Base-by-base conservation (phyloP, 305 asterid species). In the Stenogyne calaminthoides region DNA sequence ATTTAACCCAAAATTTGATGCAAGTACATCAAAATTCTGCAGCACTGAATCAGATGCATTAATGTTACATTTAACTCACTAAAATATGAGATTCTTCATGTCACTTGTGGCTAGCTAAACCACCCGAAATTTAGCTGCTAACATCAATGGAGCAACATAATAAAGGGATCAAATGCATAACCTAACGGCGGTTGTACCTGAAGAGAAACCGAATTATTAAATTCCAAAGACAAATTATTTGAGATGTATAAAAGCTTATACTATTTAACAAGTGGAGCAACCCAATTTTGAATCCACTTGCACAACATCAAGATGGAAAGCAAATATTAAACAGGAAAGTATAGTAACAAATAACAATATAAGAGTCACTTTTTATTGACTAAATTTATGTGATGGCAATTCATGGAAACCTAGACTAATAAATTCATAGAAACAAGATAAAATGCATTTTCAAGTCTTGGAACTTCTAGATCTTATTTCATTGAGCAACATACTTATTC, bases 1-100 rank as follows among this genome's bases (percentile, higher is more conserved):
- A 67, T 67, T 49, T 12, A 67, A 49, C 25, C 49, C 62, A 67
- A 49, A 67, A 51, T 67, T 49, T 47, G 46, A 67, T 14, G 8
- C 4, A 32, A 19, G 52, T 29, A 54, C 11, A 9, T 36, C 32
- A 19, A 27, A 47, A 9, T 27, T 49, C 34, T 32, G 46, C 27
- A 14, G 27, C 29, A 54, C 2, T 8, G 27, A 15, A 46, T 25
- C 39, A 44, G 60, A 54, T 25, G 14, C 12, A 54, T 7, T 9
- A 18, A 52, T 52, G 9, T 5, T 25, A 15, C 8, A 52, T 19
- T 34, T 6, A 37, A 34, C 51, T 7, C 29, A 6, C 8, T 56
- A 34, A 55, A 18, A 52, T 5, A 52, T 52, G 27, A 69, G 47
- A 15, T 51, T 27, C 14, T 7, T 42, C 40, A 40, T 14, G 46